Evolutionary conservation across 1,284 basidiomycete genomes (phyloP).

Genomic region (Phellinidium pouzarii): DNA sequence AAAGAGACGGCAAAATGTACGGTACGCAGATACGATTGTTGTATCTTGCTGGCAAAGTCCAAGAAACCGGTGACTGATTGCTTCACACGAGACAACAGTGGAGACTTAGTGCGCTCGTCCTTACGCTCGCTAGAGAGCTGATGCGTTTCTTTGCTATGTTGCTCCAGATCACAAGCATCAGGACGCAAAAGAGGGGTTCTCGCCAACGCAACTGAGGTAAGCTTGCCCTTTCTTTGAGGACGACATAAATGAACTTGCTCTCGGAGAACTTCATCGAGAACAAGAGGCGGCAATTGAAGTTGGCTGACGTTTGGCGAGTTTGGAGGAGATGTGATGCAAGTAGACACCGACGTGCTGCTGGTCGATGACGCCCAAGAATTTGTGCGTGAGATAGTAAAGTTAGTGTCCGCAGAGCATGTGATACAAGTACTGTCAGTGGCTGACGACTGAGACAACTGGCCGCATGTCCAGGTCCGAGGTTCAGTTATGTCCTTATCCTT

Average conservation of each 20-base stretch:
- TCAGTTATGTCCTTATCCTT: slow-evolving; percentile 30
- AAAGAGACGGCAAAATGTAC: slow-evolving; percentile 12
- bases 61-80: slow-evolving; percentile 14
- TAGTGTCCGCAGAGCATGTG: slow-evolving; percentile 26
- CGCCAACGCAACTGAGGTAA: slow-evolving; percentile 19
- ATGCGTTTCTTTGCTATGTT: background rate
- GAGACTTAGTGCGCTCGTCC: background rate
- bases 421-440: slow-evolving; percentile 28
- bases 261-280: slow-evolving; percentile 1
- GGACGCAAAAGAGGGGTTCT: slow-evolving; percentile 20
- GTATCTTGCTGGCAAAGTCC: slow-evolving; percentile 17
- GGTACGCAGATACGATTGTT: slow-evolving; percentile 17
- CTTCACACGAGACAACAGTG: slow-evolving; percentile 10
- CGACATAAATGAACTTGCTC: slow-evolving; percentile 12
- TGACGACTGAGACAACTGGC: slow-evolving; percentile 23
- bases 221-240: background rate
- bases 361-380: slow-evolving; percentile 53
- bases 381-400: slow-evolving; percentile 36
- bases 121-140: background rate
- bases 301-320: slow-evolving; percentile 37
- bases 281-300: slow-evolving; percentile 29
- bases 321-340: slow-evolving; percentile 30
- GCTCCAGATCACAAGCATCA: background rate
- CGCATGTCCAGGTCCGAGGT: background rate
- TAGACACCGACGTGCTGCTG: slow-evolving; percentile 33